Conservation (phyloP, 2,329 filamentous ascomycete species). For the Botryosphaeria dothidea region DNA sequence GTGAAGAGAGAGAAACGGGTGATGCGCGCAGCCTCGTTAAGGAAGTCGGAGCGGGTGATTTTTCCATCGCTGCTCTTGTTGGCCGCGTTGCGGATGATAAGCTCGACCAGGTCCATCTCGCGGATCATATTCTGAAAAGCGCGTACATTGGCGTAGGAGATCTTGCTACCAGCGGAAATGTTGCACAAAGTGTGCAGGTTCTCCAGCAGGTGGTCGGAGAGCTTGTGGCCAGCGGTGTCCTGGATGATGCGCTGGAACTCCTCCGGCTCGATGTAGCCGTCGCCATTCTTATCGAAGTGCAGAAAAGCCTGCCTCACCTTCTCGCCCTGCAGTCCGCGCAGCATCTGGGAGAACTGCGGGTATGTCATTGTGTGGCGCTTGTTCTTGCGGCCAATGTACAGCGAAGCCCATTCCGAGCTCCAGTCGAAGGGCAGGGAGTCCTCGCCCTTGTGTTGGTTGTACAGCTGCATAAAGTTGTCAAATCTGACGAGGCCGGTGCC, state of each 20-base stretch:
- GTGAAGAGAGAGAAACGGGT: constrained; percentile 96
- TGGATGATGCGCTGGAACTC: constrained; percentile 97
- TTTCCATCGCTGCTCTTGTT: constrained; percentile 82
- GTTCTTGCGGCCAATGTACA: constrained; percentile 88
- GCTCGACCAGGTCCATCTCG: constrained; percentile 96
- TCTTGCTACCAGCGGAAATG: constrained; percentile 86
- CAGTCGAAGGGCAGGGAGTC: constrained; percentile 92
- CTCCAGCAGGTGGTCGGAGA: constrained; percentile 91
- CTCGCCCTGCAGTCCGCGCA: constrained; percentile 93
- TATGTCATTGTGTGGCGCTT: constrained; percentile 92
- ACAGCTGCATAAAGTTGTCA: constrained; percentile 80
- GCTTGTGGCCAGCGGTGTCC: constrained; percentile 91
- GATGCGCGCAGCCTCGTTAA: constrained; percentile 87
- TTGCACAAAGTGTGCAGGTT: constrained; percentile 94
- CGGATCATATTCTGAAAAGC: constrained; percentile 98
- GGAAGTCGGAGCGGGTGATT: constrained; percentile 90
- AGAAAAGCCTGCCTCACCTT: constrained; percentile 94
- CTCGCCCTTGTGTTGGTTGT: constrained; percentile 84
- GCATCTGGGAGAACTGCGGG: constrained; percentile 96
- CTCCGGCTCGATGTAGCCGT: constrained; percentile 93
- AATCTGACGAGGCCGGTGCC: constrained; percentile 85
- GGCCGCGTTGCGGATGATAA: constrained; percentile 86
- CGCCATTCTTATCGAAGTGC: constrained; percentile 83
- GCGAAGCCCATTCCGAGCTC: constrained; percentile 92
- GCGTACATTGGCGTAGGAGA: constrained; percentile 95